Evolutionary conservation across 805 yeast genomes (phyloP), one percentile per base, ranked within the genome.

Genomic region (Yamadazyma sp.): DNA sequence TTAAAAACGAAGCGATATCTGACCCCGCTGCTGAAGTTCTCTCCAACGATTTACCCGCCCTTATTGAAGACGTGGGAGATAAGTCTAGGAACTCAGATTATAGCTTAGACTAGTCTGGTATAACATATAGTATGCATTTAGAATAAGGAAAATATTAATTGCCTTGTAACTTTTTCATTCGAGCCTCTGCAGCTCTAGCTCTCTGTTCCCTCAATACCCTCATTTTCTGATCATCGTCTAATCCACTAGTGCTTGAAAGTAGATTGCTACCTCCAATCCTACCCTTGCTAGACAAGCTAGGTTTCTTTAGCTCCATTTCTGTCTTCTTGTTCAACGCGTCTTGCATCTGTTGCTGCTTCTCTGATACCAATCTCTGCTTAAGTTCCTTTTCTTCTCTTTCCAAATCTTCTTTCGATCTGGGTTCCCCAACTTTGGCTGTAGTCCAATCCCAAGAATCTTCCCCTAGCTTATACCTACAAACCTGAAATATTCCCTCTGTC

Each of bases 131-230:
- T n/a, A n/a, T n/a, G 25, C 25, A 28, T 18, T n/a, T 16, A 28
- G 32, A 21, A 28, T 28, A 12, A 28, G 8, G 19, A 14, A 4
- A 19, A 8, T 28, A 28, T 28, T 14, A 5, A 26, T 33, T 16
- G 6, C 37, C 39, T 13, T 28, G 28, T 29, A 42, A 15, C 32
- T 27, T 35, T 28, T 53, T 59, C 38, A 86, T 50, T 49, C 99
- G 71, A 0, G 91, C 95, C 57, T 93, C 98, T 0, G 95, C 97
- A 0, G 99, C 99, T 38, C 98, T 74, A 1, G 97, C 97, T 38
- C 98, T 71, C 53, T 90, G 90, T 52, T 93, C 99, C 43, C 99
- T 77, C 84, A 90, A 89, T 14, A 93, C 63, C 51, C 81, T 75
- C 73, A 73, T 71, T 51, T 78, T 74, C 47, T 90, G 96, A 17